phyloP scores from a whole-genome alignment of 1,284 basidiomycete genomes.

The Pyrrhoderma noxium region DNA sequence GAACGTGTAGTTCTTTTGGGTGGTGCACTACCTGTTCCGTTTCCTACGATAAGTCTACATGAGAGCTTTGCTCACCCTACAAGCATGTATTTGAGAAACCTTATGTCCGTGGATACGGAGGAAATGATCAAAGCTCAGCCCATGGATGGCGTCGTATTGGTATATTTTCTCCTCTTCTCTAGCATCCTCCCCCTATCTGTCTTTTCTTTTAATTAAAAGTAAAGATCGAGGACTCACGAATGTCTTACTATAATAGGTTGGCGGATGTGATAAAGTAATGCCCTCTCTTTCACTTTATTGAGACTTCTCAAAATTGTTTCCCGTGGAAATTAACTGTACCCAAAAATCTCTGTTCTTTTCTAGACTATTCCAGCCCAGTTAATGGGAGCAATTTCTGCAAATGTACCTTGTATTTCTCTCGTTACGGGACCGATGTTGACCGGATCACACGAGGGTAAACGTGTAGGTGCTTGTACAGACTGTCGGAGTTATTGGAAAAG shows the following conservation, averaged over 20 bases:
- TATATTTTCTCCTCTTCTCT: background rate
- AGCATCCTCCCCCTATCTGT: too few species aligned
- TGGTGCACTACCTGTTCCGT: constrained; percentile 27
- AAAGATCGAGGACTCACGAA: background rate
- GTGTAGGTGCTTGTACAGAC: constrained; percentile 31
- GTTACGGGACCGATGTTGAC: constrained; percentile 31
- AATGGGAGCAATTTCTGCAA: constrained; percentile 30
- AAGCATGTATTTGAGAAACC: constrained; percentile 29
- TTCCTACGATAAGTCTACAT: constrained; percentile 30
- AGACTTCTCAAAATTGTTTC: too few species aligned
- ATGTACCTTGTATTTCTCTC: constrained; percentile 28
- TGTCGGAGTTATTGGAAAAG: constrained; percentile 29
- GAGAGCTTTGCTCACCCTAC: constrained; percentile 30
- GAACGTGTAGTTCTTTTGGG: constrained; percentile 28
- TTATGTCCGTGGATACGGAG: constrained; percentile 31
- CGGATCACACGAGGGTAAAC: constrained; percentile 25
- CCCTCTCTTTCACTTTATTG: background rate
- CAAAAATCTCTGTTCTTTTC: too few species aligned
- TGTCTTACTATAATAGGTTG: constrained; percentile 19
- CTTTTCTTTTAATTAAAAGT: background rate
- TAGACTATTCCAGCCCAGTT: constrained; percentile 30
- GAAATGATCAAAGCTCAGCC: constrained; percentile 31
- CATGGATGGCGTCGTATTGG: constrained; percentile 29
- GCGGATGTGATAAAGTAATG: constrained; percentile 29
- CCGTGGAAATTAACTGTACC: too few species aligned